These are phyloP conservation scores for Hebeloma cylindrosporum DNA, from an alignment of 768 basidiomycete species.

Conservation along the genomic window DNA sequence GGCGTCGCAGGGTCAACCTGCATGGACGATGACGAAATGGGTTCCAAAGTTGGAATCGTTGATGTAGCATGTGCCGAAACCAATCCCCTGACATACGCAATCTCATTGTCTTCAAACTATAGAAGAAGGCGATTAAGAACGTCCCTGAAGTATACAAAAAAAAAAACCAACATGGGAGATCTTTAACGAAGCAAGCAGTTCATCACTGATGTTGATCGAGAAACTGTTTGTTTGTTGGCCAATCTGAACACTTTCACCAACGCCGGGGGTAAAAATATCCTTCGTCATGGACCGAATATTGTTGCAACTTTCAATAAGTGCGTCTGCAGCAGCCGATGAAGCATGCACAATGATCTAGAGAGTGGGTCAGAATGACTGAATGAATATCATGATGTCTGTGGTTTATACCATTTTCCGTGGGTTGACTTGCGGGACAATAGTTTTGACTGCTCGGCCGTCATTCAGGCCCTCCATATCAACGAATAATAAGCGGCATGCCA, in stretches of 20 bases:
- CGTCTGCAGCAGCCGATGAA: slow-evolving; percentile 58
- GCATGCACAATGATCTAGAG: slow-evolving; percentile 88
- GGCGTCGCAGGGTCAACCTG: slow-evolving; percentile 22
- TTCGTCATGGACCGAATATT: slow-evolving; percentile 89
- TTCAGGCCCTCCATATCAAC: slow-evolving; percentile 97
- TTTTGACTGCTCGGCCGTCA: slow-evolving; percentile 95
- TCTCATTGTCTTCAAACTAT: slow-evolving; percentile 97
- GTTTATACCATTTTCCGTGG: slow-evolving; percentile 86
- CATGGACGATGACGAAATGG: slow-evolving; percentile 38
- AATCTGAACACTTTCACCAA: slow-evolving; percentile 81
- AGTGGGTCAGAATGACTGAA: slow-evolving; percentile 2
- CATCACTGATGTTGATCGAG: slow-evolving; percentile 91
- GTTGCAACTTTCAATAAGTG: slow-evolving; percentile 77
- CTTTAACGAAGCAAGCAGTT: slow-evolving; percentile 71
- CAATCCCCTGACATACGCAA: slow-evolving; percentile 89
- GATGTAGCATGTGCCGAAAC: slow-evolving; percentile 84
- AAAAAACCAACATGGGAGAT: slow-evolving; percentile 89
- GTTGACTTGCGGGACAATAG: slow-evolving; percentile 94
- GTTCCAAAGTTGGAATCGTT: slow-evolving; percentile 86
- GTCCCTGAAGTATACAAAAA: not conserved
- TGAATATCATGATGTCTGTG: not conserved
- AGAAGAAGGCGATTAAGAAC: slow-evolving; percentile 7
- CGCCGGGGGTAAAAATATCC: slow-evolving; percentile 80
- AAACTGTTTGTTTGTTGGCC: slow-evolving; percentile 96
- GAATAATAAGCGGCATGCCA: slow-evolving; percentile 85